Conservation (phyloP, 306 rosid genomes). For the Quercus agrifolia region DNA sequence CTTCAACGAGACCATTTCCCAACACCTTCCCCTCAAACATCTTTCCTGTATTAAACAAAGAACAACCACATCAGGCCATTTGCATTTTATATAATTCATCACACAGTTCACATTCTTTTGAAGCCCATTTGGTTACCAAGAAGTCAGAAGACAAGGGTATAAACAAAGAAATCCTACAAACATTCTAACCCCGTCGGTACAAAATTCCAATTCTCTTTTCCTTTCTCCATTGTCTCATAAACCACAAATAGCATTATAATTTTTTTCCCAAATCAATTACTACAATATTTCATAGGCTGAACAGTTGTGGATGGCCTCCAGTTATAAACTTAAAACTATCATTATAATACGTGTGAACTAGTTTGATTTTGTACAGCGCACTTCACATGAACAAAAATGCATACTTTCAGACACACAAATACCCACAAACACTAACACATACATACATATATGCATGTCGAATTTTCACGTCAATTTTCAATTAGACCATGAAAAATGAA, state of each 20-base stretch:
- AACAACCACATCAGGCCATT: not conserved
- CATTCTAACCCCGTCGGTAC: not conserved
- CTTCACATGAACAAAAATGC: not conserved
- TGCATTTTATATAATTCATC: not conserved
- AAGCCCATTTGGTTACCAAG: not conserved
- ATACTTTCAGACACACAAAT: not conserved
- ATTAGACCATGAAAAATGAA: not conserved
- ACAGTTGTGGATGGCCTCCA: not conserved
- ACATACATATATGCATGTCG: not conserved
- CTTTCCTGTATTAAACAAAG: conserved; percentile 22
- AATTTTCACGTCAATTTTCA: not conserved
- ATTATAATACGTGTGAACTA: not conserved
- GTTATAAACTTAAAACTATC: no score
- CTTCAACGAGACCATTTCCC: no score
- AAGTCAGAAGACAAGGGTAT: not conserved
- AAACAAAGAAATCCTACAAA: not conserved
- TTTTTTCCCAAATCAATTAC: not conserved
- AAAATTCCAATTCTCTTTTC: not conserved
- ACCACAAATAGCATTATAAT: not conserved
- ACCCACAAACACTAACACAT: not conserved
- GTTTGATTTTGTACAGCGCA: not conserved
- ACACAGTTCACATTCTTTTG: not conserved
- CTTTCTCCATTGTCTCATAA: not conserved
- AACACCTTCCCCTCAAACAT: no score
- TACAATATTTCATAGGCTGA: not conserved